phyloP scores from a whole-genome alignment of 129 eudicot genomes.

The Glebionis coronaria region DNA sequence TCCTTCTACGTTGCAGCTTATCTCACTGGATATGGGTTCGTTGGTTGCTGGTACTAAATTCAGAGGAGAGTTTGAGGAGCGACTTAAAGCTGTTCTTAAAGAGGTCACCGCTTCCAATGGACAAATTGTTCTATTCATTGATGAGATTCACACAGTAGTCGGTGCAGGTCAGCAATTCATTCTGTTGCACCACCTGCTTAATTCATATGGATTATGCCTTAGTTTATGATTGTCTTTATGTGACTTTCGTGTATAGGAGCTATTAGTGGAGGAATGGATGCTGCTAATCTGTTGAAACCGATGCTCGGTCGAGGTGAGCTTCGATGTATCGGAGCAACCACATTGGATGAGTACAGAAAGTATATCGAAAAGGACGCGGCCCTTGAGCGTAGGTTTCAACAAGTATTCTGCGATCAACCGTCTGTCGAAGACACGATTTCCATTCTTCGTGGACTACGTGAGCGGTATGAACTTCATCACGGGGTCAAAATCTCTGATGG shows the following conservation, averaged over 20 bases:
- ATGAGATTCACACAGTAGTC: slow-evolving; percentile 96
- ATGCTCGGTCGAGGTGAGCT: slow-evolving; percentile 98
- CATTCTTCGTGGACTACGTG: slow-evolving; percentile 90
- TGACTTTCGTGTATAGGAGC: slow-evolving; percentile 53
- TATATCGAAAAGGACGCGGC: slow-evolving; percentile 94
- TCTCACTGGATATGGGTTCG: slow-evolving; percentile 95
- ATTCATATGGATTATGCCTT: not conserved
- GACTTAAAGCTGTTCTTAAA: slow-evolving; percentile 93
- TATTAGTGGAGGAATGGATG: slow-evolving; percentile 92
- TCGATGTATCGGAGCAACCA: slow-evolving; percentile 90
- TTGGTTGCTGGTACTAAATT: slow-evolving; percentile 97
- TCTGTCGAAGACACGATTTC: slow-evolving; percentile 90
- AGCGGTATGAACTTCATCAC: slow-evolving; percentile 92
- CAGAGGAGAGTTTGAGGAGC: slow-evolving; percentile 95
- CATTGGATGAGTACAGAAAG: slow-evolving; percentile 81
- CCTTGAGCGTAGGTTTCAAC: slow-evolving; percentile 88
- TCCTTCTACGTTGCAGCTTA: slow-evolving; percentile 44
- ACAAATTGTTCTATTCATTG: slow-evolving; percentile 83
- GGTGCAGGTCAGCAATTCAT: slow-evolving; percentile 70
- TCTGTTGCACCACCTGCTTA: not conserved
- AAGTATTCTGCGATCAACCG: slow-evolving; percentile 93
- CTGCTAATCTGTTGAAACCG: slow-evolving; percentile 87
- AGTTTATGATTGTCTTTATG: not conserved
- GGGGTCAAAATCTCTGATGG: slow-evolving; percentile 95
- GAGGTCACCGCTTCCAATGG: slow-evolving; percentile 92